Evolutionary conservation across 148 eudicot genomes (phyloP), one percentile per base, ranked within the genome.

Genomic region (Arbutus unedo): DNA sequence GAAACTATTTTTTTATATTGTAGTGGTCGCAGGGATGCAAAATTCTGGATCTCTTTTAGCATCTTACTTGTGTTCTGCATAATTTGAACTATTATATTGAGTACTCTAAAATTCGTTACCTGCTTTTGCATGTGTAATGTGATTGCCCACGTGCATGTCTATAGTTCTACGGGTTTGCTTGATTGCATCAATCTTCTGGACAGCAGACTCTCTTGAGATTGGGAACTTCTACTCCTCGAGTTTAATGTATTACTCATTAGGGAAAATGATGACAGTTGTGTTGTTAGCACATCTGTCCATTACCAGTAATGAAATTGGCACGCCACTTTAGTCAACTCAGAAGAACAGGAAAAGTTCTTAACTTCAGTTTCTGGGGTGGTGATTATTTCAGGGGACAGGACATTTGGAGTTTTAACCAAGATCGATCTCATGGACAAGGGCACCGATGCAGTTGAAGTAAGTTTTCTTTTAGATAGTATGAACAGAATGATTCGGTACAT

Each of bases 381-480:
- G 3, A 56, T 73, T 47, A 84, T 77, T 79, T 59, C 81, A 92
- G 95, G 89, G 23, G 95, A 92, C 90, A 88, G 95, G 83, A 92
- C 95, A 49, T 92, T 92, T 88, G 95, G 95, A 50, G 95, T 92
- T 77, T 83, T 92, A 86, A 92, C 95, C 62, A 92, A 92, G 86
- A 83, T 92, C 62, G 95, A 92, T 87, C 92, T 92, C 81, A 92
- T 92, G 95, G 95, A 92, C 89, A 87, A 91, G 86, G 95, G 95
- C 68, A 92, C 95, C 45, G 91, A 91, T 87, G 95, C 95, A 56
- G 93, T 92, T 44, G 95, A 92, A 68, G 95, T 90, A 88, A 88
- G 93, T 81, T 81, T 62, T n/a, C 67, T 51, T 81, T 77, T 81
- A 11, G 21, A 16, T 18, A 8, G n/a, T 14, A 10, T 13, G 15